Evolutionary conservation across 2,329 filamentous ascomycete species (phyloP).

Genomic region (Rasamsonia emersonii): DNA sequence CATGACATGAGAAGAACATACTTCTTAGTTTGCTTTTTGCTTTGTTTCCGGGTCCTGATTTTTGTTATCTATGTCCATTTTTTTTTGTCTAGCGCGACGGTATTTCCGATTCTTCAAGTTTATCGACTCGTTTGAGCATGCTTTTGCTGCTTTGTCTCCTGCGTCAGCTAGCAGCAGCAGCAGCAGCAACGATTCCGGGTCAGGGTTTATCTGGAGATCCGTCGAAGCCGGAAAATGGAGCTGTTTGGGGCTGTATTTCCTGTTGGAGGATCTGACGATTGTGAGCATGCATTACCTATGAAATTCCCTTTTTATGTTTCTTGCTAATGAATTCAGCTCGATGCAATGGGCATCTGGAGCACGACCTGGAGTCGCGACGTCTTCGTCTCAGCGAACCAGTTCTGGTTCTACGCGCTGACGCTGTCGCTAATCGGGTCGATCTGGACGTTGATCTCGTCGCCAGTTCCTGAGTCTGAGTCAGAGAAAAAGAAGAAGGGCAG

Average conservation of each 20-base stretch:
- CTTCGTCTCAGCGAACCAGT: conserved; percentile 54
- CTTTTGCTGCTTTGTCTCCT: conserved; percentile 34
- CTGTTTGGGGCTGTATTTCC: conserved; percentile 57
- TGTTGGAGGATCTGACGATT: conserved; percentile 58
- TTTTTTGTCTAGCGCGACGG: conserved; percentile 42
- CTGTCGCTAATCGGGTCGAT: conserved; percentile 38
- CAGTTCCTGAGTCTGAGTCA: conserved; percentile 10
- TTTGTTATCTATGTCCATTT: neutral
- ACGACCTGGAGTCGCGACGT: conserved; percentile 38
- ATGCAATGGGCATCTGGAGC: conserved; percentile 44
- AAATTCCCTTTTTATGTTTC: conserved; percentile 2
- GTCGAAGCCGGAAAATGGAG: conserved; percentile 50
- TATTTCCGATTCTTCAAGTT: conserved; percentile 63
- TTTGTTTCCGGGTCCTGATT: neutral
- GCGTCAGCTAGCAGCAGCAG: conserved; percentile 1
- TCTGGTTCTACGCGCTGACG: conserved; percentile 59
- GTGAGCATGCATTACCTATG: conserved; percentile 42
- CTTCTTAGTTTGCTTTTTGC: too few relatives aligned
- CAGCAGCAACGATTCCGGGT: conserved; percentile 14
- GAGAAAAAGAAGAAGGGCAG: conserved; percentile 17
- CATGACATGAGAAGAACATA: too few relatives aligned
- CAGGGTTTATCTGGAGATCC: conserved; percentile 22
- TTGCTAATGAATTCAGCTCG: conserved; percentile 24
- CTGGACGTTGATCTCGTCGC: conserved; percentile 20
- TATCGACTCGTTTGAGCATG: conserved; percentile 49